Evolutionary conservation across 139 green algal genomes (phyloP).

Genomic region (Coelastrella sp.): DNA sequence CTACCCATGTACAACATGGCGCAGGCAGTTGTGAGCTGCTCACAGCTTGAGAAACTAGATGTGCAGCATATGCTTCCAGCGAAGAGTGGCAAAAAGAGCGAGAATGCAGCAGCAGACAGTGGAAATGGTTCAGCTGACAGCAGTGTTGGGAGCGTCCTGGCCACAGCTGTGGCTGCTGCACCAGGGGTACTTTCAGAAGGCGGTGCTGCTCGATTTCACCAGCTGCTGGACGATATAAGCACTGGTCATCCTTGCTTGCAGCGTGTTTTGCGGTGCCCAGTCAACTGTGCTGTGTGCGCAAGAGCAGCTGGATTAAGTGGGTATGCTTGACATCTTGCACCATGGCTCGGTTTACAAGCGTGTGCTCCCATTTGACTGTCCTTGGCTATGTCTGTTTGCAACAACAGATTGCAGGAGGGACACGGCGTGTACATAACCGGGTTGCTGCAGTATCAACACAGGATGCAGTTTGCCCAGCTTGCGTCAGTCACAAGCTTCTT

Average conservation of each 20-base stretch:
- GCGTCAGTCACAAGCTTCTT: too few species aligned
- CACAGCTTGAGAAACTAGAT: slow-evolving; percentile 52
- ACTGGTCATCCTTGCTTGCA: slow-evolving; percentile 12
- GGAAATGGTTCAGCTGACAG: neutral
- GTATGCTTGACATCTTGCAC: neutral
- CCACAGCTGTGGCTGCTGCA: neutral
- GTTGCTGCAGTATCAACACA: too few species aligned
- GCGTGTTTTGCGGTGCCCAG: neutral
- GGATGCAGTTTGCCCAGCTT: too few species aligned
- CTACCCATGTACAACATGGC: slow-evolving; percentile 31
- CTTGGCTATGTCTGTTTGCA: too few species aligned
- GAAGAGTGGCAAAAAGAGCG: neutral
- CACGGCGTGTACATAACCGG: too few species aligned
- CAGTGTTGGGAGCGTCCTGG: neutral
- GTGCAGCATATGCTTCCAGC: slow-evolving; percentile 51
- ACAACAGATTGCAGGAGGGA: too few species aligned
- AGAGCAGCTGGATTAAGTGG: neutral
- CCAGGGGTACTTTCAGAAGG: neutral
- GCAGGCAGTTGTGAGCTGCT: neutral
- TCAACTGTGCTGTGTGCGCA: slow-evolving; percentile 14
- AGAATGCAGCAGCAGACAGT: neutral
- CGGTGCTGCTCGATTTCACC: neutral
- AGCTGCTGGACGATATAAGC: slow-evolving; percentile 17
- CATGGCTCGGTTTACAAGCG: neutral
- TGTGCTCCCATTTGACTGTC: neutral